These are phyloP conservation scores for Prinsepia uniflora DNA, from an alignment of 306 rosid genomes.

Conservation along the genomic window DNA sequence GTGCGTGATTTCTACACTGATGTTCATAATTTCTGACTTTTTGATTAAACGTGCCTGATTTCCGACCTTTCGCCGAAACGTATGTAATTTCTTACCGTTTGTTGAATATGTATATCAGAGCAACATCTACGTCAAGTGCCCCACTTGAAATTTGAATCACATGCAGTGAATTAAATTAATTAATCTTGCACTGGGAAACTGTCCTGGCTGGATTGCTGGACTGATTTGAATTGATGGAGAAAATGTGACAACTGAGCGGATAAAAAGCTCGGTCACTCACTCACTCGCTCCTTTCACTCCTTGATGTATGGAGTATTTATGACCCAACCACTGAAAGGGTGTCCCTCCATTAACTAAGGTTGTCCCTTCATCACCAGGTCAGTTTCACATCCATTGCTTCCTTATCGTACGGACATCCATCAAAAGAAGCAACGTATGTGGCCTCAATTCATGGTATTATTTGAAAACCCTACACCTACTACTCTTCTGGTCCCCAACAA, in stretches of 20 bases:
- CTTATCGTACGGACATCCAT: neutral
- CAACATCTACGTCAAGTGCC: slow-evolving; percentile 4
- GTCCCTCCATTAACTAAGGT: neutral
- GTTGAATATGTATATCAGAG: neutral
- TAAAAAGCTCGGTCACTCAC: neutral
- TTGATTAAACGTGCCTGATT: too few species aligned
- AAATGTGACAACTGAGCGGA: neutral
- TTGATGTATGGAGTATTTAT: neutral
- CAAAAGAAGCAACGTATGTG: neutral
- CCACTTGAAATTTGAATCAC: slow-evolving; percentile 1
- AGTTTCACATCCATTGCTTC: neutral
- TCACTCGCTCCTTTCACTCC: neutral
- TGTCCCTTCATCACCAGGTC: neutral
- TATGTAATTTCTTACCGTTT: too few species aligned
- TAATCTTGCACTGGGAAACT: neutral
- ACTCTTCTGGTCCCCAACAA: neutral
- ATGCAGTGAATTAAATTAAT: slow-evolving; percentile 5
- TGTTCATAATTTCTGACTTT: too few species aligned
- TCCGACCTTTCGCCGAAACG: too few species aligned
- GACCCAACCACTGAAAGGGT: neutral
- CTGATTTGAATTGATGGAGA: too few species aligned
- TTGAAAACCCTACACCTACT: neutral
- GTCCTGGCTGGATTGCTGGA: too few species aligned
- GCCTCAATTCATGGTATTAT: neutral
- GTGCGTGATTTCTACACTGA: too few species aligned